Evolutionary conservation across 768 basidiomycete genomes (phyloP).

Genomic region (Phaffia australis): DNA sequence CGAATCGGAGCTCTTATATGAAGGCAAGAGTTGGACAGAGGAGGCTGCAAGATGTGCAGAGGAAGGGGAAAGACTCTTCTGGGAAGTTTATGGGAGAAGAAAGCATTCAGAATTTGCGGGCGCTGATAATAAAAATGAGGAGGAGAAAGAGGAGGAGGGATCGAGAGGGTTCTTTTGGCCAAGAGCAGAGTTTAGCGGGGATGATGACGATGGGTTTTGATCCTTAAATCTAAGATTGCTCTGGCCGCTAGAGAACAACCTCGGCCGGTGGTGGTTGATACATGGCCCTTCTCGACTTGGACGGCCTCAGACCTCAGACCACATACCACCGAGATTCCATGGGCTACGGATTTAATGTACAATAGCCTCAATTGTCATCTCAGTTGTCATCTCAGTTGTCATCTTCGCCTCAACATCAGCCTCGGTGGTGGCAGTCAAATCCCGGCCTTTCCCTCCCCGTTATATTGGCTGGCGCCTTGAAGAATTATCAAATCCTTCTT

Average conservation of each 20-base stretch:
- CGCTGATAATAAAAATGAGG: slow-evolving; percentile 43
- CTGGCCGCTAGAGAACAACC: too few species aligned
- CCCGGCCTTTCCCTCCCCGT: too few species aligned
- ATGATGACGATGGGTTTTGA: background rate
- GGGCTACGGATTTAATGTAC: slow-evolving; percentile 22
- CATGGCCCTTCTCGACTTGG: too few species aligned
- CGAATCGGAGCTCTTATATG: too few species aligned
- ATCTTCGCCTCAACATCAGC: too few species aligned
- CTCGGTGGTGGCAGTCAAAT: too few species aligned
- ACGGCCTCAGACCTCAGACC: too few species aligned
- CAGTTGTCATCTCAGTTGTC: too few species aligned
- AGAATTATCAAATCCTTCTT: too few species aligned
- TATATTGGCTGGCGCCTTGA: too few species aligned
- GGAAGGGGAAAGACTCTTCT: slow-evolving; percentile 52
- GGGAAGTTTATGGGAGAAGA: slow-evolving; percentile 39
- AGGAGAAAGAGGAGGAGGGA: slow-evolving; percentile 34
- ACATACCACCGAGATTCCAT: background rate
- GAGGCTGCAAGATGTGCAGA: slow-evolving; percentile 40
- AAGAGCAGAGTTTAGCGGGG: slow-evolving; percentile 5
- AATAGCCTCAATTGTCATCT: slow-evolving; percentile 5
- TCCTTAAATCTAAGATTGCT: background rate
- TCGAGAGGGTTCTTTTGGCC: slow-evolving; percentile 38
- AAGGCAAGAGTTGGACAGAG: slow-evolving; percentile 45
- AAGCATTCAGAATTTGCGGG: slow-evolving; percentile 30
- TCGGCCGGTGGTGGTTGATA: too few species aligned